Conservation (phyloP, 768 basidiomycete species). For the Leccinum subgranulosum region DNA sequence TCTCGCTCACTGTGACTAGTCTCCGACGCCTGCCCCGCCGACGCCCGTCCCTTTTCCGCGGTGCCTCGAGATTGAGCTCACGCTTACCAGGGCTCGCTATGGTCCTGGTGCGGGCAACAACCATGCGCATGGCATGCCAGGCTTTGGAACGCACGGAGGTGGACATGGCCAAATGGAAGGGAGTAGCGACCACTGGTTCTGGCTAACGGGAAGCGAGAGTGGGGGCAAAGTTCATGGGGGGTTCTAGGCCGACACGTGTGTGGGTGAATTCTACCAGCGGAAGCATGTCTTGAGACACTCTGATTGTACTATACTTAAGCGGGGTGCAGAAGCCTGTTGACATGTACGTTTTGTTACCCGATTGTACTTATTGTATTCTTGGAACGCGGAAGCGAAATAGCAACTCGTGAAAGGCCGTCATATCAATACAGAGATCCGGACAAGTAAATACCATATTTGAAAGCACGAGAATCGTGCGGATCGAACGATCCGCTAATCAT, state of each 20-base stretch:
- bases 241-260: neutral
- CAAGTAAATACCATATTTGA: neutral
- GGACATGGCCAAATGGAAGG: slow-evolving; percentile 18
- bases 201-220: slow-evolving; percentile 14
- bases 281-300: neutral
- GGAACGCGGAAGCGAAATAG: neutral
- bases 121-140: slow-evolving; percentile 12
- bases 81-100: slow-evolving; percentile 7
- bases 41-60: slow-evolving; percentile 7
- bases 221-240: neutral
- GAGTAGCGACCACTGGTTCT: slow-evolving; percentile 24
- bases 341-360: neutral
- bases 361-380: neutral
- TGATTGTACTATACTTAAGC: neutral
- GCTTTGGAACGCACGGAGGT: slow-evolving; percentile 17
- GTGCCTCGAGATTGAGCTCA: slow-evolving; percentile 10
- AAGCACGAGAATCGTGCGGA: neutral
- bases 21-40: slow-evolving; percentile 8
- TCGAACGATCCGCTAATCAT: neutral
- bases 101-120: slow-evolving; percentile 11
- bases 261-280: too few relatives aligned
- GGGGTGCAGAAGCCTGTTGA: neutral
- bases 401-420: neutral
- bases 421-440: neutral
- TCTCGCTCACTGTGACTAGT: slow-evolving; percentile 4